Base-by-base conservation (phyloP, 257 asterid species). In the Solanum clarkiae region DNA sequence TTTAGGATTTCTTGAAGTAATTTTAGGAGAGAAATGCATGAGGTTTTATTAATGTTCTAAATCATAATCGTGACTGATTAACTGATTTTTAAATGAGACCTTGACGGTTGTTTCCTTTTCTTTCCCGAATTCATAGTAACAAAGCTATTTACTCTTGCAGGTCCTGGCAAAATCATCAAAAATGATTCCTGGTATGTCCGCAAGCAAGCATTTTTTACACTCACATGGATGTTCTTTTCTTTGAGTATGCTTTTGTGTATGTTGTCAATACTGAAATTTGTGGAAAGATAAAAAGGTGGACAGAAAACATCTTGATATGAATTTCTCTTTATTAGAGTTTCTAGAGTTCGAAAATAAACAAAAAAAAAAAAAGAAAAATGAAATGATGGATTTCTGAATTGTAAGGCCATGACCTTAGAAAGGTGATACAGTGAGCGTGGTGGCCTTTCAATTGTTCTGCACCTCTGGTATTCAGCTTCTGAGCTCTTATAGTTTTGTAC, bases 101-200 rank as follows among this genome's bases (percentile, higher is more conserved):
- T 80, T 40, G 59, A 7, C 49, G 5, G 59, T 59, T 80, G 63
- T 85, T 71, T 32, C 60, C 22, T 65, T 57, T 66, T 22, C 32
- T 7, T 22, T 42, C 47, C 29, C 20, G 20, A 42, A 59, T 83
- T 72, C 24, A 85, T 53, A 51, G 89, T 94, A 84, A 92, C 77
- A 53, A 47, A 32, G 56, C 36, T 47, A 16, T 88, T 86, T 26
- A 71, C 83, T n/a, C 86, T 82, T 90, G 85, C 88, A 95, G 98
- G 98, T 95, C 84, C 91, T 95, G 88, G 98, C 98, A 45, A 93
- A 93, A 89, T 95, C 98, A 82, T 95, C 98, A 45, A 95, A 93
- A 93, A 93, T 95, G 98, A 93, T 93, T 90, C 97, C 97, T 86
- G 98, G 98, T 95, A 86, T 87, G 83, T 79, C 65, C 13, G 66